phyloP scores from a whole-genome alignment of 352 stramenopile species.

The Globisporangium paddicum region DNA sequence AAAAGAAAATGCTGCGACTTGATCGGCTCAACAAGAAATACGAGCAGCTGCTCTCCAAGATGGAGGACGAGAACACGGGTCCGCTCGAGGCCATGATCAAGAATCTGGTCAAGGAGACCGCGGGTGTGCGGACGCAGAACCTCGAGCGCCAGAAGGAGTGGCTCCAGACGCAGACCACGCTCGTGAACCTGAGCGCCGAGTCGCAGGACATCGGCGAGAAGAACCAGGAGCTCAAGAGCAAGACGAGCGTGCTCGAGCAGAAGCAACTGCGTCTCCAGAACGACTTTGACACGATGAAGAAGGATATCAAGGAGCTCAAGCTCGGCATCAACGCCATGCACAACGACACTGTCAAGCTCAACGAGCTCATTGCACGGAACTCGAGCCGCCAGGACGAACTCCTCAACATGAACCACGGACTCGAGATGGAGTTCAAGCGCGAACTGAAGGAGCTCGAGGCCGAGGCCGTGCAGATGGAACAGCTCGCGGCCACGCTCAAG shows the following conservation, averaged over 20 bases:
- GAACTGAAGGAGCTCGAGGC: slow-evolving; percentile 91
- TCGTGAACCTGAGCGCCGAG: slow-evolving; percentile 85
- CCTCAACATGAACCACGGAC: slow-evolving; percentile 81
- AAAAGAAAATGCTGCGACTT: slow-evolving; percentile 94
- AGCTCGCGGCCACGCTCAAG: slow-evolving; percentile 66
- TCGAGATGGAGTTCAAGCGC: slow-evolving; percentile 89
- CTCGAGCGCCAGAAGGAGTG: slow-evolving; percentile 87
- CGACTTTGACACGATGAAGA: slow-evolving; percentile 70
- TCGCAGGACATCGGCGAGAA: slow-evolving; percentile 86
- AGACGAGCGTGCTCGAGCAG: slow-evolving; percentile 86
- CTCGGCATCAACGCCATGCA: slow-evolving; percentile 79
- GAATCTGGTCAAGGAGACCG: slow-evolving; percentile 88
- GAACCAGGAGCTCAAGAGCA: slow-evolving; percentile 89
- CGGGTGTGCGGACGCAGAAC: slow-evolving; percentile 57
- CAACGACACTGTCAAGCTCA: slow-evolving; percentile 90
- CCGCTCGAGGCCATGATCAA: slow-evolving; percentile 93
- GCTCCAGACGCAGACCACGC: slow-evolving; percentile 87
- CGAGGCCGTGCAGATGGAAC: slow-evolving; percentile 67
- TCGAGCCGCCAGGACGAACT: slow-evolving; percentile 69
- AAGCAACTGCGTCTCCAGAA: slow-evolving; percentile 88
- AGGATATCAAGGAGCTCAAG: slow-evolving; percentile 82
- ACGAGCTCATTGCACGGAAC: slow-evolving; percentile 91
- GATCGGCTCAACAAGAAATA: slow-evolving; percentile 95
- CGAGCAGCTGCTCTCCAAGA: slow-evolving; percentile 86
- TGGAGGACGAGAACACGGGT: slow-evolving; percentile 90